Evolutionary conservation across 2,329 filamentous ascomycete genomes (phyloP), one percentile per base, ranked within the genome.

Genomic region (Fonsecaea erecta): DNA sequence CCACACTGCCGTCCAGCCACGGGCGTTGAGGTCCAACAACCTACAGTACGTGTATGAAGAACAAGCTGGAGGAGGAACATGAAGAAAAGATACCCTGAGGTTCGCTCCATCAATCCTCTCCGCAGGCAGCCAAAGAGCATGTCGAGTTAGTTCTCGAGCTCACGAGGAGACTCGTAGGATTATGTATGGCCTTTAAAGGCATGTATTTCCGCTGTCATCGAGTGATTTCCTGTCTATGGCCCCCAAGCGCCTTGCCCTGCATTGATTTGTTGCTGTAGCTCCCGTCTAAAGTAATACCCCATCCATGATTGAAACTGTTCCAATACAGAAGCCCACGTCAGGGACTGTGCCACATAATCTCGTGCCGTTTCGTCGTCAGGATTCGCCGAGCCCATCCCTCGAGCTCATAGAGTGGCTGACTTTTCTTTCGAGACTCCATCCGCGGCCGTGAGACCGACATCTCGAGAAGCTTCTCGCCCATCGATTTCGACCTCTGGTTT

Each of bases 191-290:
- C 18, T 30, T 24, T 12, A 24, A 37, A 48, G 48, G 21, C 16
- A 58, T 34, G 14, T 9, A 48, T 57, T 26, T 16, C 30, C 24
- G 28, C 12, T 4, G 18, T n/a, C 24, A 30, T 28, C n/a, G 40
- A 58, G 21, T 48, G 18, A 48, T 18, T 34, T 16, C 55, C 37
- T 28, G 14, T 58, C 55, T 58, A 58, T 58, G 14, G 43, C 24
- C 18, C 34, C 24, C 16, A 7, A 40, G 55, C 26, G 37, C 55
- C 55, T 58, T 30, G 35, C 37, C 37, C 37, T 30, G 34, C 12
- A 32, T 26, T 34, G 26, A 37, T 32, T 30, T 48, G 55, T 26
- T 48, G 55, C 55, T 32, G 30, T 48, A 37, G 14, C 30, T n/a
- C 40, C 30, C 18, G 30, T 58, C 55, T 48, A 58, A 48, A 48